Evolutionary conservation across 805 yeast genomes (phyloP).

Genomic region (Limtongozyma cylindracea): DNA sequence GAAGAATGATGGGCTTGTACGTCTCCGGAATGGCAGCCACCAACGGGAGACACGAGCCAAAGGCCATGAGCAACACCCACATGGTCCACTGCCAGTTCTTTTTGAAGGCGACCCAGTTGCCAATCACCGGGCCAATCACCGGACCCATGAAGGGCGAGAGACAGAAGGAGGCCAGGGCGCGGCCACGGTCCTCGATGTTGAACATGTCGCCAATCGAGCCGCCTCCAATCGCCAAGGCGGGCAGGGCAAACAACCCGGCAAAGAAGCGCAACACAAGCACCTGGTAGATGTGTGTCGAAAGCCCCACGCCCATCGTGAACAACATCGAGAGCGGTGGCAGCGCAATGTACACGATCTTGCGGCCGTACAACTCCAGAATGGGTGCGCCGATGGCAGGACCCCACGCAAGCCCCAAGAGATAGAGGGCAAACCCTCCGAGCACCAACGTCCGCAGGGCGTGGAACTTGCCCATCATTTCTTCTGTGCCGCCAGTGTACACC

Average conservation of each 20-base stretch:
- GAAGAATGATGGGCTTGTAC: conserved; percentile 3
- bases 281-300: conserved; percentile 60
- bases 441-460: not conserved
- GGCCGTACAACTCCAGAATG: conserved; percentile 5
- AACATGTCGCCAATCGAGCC: conserved; percentile 66
- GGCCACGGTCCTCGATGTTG: too few species aligned
- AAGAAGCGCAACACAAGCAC: conserved; percentile 56
- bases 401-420: not conserved
- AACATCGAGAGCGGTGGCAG: conserved; percentile 11
- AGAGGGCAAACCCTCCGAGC: not conserved
- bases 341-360: conserved; percentile 15
- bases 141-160: conserved; percentile 5
- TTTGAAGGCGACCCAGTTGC: conserved; percentile 4
- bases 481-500: not conserved
- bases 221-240: conserved; percentile 65
- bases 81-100: conserved; percentile 5
- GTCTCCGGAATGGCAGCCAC: conserved; percentile 3
- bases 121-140: conserved; percentile 4
- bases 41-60: conserved; percentile 3
- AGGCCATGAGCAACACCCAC: conserved; percentile 4
- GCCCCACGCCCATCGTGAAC: conserved; percentile 38
- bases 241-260: conserved; percentile 58
- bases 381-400: conserved; percentile 2
- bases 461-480: not conserved
- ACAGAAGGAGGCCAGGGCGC: too few species aligned